Evolutionary conservation across 2,329 filamentous ascomycete species (phyloP).

Genomic region (Pseudocercospora ulei): DNA sequence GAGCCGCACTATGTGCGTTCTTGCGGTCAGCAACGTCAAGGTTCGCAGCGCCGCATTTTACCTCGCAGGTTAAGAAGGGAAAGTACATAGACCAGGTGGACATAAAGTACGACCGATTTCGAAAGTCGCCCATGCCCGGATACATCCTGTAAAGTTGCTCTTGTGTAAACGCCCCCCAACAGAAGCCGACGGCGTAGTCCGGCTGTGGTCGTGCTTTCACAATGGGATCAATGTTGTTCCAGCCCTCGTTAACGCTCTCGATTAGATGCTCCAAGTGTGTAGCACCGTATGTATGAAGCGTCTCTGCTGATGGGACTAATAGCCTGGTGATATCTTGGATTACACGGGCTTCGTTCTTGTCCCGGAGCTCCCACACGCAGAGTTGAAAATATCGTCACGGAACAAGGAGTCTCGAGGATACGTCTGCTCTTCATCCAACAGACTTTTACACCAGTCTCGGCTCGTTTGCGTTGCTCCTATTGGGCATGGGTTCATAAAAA

Average conservation of each 20-base stretch:
- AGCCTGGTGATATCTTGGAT: constrained; percentile 36
- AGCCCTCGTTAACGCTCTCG: constrained; percentile 19
- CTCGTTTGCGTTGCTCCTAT: not conserved
- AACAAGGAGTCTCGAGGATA: constrained; percentile 1
- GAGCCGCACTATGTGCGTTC: constrained; percentile 23
- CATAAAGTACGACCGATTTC: constrained; percentile 24
- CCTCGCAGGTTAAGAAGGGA: constrained; percentile 25
- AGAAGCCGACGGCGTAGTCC: constrained; percentile 19
- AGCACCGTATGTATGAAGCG: constrained; percentile 29
- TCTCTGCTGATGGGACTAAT: constrained; percentile 35
- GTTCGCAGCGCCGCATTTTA: constrained; percentile 20
- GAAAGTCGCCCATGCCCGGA: constrained; percentile 25
- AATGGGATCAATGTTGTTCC: constrained; percentile 16
- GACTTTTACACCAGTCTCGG: not conserved
- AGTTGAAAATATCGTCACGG: not conserved
- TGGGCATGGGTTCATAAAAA: not conserved
- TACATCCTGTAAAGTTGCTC: constrained; percentile 17
- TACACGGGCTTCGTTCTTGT: constrained; percentile 31
- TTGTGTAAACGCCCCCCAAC: constrained; percentile 16
- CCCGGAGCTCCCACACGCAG: not conserved
- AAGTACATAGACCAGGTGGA: constrained; percentile 30
- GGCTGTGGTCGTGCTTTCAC: constrained; percentile 16
- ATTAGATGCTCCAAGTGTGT: constrained; percentile 31
- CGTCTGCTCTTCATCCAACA: not conserved
- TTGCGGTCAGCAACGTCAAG: constrained; percentile 24